Conservation (phyloP, 176 grass and related monocot species). For the Pharus latifolius region DNA sequence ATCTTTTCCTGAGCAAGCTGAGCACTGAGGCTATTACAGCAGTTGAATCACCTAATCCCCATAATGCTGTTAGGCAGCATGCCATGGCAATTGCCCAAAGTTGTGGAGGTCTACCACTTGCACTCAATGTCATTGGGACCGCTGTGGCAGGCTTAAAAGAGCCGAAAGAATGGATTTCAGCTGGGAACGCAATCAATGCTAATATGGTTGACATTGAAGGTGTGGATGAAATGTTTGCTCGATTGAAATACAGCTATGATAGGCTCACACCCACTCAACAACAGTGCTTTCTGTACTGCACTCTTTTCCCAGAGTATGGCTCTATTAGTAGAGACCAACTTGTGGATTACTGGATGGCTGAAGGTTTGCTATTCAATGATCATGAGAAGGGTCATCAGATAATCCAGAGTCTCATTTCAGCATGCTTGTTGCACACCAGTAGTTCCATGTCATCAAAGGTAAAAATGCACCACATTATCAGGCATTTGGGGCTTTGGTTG, state of each 20-base stretch:
- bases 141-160: constrained; percentile 39
- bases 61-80: background rate
- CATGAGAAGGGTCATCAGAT: constrained; percentile 21
- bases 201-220: constrained; percentile 9
- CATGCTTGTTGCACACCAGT: constrained; percentile 49
- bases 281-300: constrained; percentile 62
- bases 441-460: constrained; percentile 40
- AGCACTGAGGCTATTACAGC: background rate
- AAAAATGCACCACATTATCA: constrained; percentile 61
- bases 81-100: constrained; percentile 11
- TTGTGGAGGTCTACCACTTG: constrained; percentile 69
- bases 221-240: constrained; percentile 39
- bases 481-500: constrained; percentile 33
- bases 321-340: constrained; percentile 54
- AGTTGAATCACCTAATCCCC: background rate
- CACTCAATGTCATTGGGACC: constrained; percentile 49
- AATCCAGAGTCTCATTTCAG: constrained; percentile 32
- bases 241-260: constrained; percentile 55
- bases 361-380: constrained; percentile 28
- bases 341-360: constrained; percentile 60
- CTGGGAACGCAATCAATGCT: background rate
- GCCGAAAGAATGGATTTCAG: constrained; percentile 28
- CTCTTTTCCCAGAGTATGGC: constrained; percentile 55
- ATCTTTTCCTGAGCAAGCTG: constrained; percentile 57
- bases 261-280: constrained; percentile 31